A percentile compares a stretch with the other conserved stretches of the same genome.
Evolutionary conservation across 371 early-diverging fungal species (phyloP).

Genomic region (Rhizopus arrhizus): DNA sequence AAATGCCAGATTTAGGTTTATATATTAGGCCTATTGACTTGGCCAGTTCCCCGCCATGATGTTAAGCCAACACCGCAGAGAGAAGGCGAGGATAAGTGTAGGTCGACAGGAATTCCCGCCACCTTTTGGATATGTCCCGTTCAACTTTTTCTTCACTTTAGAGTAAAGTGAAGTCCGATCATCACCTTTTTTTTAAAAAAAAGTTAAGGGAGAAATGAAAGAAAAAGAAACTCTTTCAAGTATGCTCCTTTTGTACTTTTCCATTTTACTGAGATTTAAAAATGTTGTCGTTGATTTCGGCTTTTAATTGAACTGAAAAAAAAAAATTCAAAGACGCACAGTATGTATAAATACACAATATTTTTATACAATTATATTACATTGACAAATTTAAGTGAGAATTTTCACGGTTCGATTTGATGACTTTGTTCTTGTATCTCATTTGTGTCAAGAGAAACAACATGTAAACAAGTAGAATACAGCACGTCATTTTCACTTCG

Average conservation of each 20-base stretch:
- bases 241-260: too few relatives aligned
- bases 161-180: neutral
- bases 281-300: neutral
- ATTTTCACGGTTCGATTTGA: slow-evolving; percentile 31
- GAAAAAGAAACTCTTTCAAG: neutral
- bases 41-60: too few relatives aligned
- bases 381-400: neutral
- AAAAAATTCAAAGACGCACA: neutral
- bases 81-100: neutral
- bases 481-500: slow-evolving; percentile 36
- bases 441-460: slow-evolving; percentile 33
- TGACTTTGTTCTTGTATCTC: slow-evolving; percentile 37
- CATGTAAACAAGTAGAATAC: slow-evolving; percentile 37
- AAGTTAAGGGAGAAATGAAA: neutral
- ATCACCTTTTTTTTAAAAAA: neutral
- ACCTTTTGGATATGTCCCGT: neutral
- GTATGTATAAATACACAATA: neutral
- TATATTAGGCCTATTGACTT: too few relatives aligned
- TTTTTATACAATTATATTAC: too few relatives aligned
- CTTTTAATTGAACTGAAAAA: too few relatives aligned
- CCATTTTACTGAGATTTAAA: neutral
- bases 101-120: neutral
- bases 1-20: too few relatives aligned
- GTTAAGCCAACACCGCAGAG: neutral
- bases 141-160: neutral